Percentiles rank a stretch among this genome's conserved stretches.
Conservation (phyloP, 331 rosid genomes). For the Rosa hybrid region DNA sequence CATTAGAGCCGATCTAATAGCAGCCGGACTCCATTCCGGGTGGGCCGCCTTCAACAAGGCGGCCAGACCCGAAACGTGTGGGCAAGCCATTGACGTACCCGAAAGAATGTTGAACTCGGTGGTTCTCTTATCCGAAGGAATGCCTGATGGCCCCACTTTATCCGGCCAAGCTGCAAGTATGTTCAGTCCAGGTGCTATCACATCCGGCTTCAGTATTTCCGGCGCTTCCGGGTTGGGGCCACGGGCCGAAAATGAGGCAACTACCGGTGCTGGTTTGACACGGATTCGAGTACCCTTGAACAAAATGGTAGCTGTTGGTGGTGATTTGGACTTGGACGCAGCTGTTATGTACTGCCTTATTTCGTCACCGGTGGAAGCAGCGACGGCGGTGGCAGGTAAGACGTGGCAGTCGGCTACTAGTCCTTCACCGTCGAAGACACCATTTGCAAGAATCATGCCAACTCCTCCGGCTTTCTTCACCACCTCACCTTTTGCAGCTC, state of each 20-base stretch:
- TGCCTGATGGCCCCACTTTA: slow-evolving; percentile 76
- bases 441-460: slow-evolving; percentile 92
- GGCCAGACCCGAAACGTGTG: slow-evolving; percentile 91
- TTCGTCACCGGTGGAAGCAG: slow-evolving; percentile 69
- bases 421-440: slow-evolving; percentile 92
- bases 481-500: slow-evolving; percentile 85
- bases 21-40: slow-evolving; percentile 93
- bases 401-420: slow-evolving; percentile 94
- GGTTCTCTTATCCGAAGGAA: slow-evolving; percentile 60
- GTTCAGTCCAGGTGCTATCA: slow-evolving; percentile 90
- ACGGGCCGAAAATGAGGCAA: slow-evolving; percentile 93
- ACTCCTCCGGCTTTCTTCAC: slow-evolving; percentile 81
- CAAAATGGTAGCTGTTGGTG: slow-evolving; percentile 59
- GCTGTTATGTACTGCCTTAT: slow-evolving; percentile 58
- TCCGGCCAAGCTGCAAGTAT: slow-evolving; percentile 99
- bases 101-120: slow-evolving; percentile 91
- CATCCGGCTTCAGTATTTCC: slow-evolving; percentile 85
- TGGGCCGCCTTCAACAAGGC: slow-evolving; percentile 93
- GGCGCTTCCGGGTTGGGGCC: slow-evolving; percentile 94
- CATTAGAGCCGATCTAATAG: slow-evolving; percentile 86
- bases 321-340: slow-evolving; percentile 32
- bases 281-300: slow-evolving; percentile 84
- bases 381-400: slow-evolving; percentile 80
- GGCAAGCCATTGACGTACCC: slow-evolving; percentile 99
- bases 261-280: slow-evolving; percentile 85